phyloP scores from a whole-genome alignment of 2,329 filamentous ascomycete species.

The Cladosporium sp. region DNA sequence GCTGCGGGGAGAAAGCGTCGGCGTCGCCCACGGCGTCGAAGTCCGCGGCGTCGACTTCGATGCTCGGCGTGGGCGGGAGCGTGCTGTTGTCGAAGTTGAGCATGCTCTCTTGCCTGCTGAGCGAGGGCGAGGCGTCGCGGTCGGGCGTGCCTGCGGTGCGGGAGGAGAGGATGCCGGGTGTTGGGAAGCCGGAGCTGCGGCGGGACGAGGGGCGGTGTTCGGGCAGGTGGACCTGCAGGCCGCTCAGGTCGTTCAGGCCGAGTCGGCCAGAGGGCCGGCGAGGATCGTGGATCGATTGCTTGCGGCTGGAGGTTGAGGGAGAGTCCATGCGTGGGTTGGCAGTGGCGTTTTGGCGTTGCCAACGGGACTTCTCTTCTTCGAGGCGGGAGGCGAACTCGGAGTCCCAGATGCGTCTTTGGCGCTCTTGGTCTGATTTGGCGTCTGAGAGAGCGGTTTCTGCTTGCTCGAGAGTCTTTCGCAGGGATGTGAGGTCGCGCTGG shows the following conservation, averaged over 20 bases:
- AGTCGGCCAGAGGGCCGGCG: conserved; percentile 24
- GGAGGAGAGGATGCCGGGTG: conserved; percentile 12
- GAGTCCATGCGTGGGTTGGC: conserved; percentile 32
- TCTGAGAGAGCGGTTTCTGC: conserved; percentile 58
- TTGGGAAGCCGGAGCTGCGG: conserved; percentile 24
- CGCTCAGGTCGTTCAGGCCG: conserved; percentile 23
- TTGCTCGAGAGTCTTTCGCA: conserved; percentile 61
- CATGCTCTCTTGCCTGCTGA: conserved; percentile 43
- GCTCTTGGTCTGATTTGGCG: conserved; percentile 49
- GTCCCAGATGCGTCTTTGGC: conserved; percentile 55
- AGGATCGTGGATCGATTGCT: conserved; percentile 33
- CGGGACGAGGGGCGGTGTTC: conserved; percentile 27
- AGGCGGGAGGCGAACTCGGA: conserved; percentile 51
- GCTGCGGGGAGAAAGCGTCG: conserved; percentile 57
- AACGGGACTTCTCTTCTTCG: conserved; percentile 59
- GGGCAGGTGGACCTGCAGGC: conserved; percentile 14
- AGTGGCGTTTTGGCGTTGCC: conserved; percentile 39
- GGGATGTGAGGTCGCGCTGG: conserved; percentile 52
- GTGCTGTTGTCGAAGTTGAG: conserved; percentile 28
- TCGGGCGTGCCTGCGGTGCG: conserved; percentile 17
- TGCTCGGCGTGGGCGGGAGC: conserved; percentile 40
- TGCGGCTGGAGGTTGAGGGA: conserved; percentile 32
- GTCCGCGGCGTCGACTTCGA: conserved; percentile 40
- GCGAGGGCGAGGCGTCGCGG: conserved; percentile 20
- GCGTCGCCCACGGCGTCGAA: conserved; percentile 49